A percentile compares a stretch with the other conserved stretches of the same genome.
Evolutionary conservation across 2,329 filamentous ascomycete genomes (phyloP).

Genomic region (Paecilomyces sp.): DNA sequence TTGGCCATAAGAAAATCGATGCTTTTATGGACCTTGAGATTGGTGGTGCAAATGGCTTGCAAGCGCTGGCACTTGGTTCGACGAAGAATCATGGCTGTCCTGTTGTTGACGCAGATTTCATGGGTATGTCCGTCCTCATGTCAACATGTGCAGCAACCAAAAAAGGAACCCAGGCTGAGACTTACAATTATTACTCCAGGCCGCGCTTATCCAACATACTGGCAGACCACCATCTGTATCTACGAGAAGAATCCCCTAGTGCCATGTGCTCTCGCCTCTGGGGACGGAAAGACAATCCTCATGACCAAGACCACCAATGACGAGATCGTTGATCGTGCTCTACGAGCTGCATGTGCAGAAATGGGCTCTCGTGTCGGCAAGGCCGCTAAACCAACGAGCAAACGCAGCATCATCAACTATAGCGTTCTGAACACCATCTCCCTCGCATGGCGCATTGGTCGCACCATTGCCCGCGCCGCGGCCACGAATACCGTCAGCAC

Average conservation of each 20-base stretch:
- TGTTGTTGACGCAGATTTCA: conserved; percentile 38
- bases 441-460: conserved; percentile 48
- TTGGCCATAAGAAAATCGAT: conserved; percentile 39
- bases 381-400: conserved; percentile 33
- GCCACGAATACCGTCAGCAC: conserved; percentile 34
- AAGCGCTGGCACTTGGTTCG: conserved; percentile 51
- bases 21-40: conserved; percentile 59
- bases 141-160: background rate
- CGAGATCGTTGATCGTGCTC: conserved; percentile 29
- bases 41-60: conserved; percentile 59
- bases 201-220: conserved; percentile 38
- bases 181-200: conserved; percentile 14
- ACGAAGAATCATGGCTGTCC: conserved; percentile 45
- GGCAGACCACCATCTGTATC: conserved; percentile 39
- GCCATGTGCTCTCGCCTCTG: conserved; percentile 36
- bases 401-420: conserved; percentile 26
- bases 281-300: conserved; percentile 38
- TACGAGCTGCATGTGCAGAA: conserved; percentile 35
- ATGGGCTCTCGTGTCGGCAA: conserved; percentile 37
- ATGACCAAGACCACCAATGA: conserved; percentile 36
- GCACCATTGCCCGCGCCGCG: conserved; percentile 49
- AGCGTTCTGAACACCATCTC: conserved; percentile 36
- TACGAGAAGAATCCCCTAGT: conserved; percentile 30
- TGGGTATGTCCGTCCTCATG: conserved; percentile 19
- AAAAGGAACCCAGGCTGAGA: background rate